Percentiles rank a stretch among this genome's conserved stretches.
These are phyloP conservation scores for Fragaria nilgerrensis DNA, from an alignment of 306 rosid species.

Conservation along the genomic window DNA sequence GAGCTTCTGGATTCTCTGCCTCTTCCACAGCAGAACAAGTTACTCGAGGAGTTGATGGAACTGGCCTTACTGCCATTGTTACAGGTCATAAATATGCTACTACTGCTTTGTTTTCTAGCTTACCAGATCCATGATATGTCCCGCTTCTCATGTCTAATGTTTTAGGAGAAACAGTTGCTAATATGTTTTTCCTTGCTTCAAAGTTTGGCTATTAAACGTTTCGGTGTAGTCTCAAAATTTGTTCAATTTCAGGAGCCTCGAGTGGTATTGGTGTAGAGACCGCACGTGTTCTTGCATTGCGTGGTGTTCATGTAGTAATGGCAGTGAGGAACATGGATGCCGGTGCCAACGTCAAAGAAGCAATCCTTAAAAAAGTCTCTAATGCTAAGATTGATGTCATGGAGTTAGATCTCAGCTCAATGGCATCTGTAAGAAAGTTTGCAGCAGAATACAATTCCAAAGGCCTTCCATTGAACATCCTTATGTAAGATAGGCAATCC, in stretches of 20 bases:
- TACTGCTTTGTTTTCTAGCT: not conserved
- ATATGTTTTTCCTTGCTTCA: no score
- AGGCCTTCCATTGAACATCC: constrained; percentile 70
- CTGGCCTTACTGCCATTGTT: not conserved
- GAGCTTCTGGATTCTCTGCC: not conserved
- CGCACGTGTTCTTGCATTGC: constrained; percentile 67
- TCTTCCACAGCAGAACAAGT: not conserved
- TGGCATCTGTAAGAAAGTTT: constrained; percentile 58
- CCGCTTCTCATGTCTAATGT: no score
- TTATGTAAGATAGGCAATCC: constrained; percentile 52
- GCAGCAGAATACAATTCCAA: constrained; percentile 52
- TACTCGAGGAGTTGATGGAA: not conserved
- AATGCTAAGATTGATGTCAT: constrained; percentile 52
- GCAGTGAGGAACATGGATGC: constrained; percentile 59
- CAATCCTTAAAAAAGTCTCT: constrained; percentile 51
- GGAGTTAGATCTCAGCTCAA: constrained; percentile 73
- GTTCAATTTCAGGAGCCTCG: no score
- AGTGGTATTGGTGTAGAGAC: constrained; percentile 69
- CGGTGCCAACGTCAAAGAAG: constrained; percentile 43
- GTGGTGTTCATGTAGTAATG: constrained; percentile 72
- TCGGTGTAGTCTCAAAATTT: no score
- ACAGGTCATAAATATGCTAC: not conserved
- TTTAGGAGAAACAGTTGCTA: not conserved
- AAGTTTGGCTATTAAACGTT: no score
- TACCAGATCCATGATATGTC: no score